These are phyloP conservation scores for Picea glauca DNA, from an alignment of 75 land plant genomes.

Conservation along the genomic window DNA sequence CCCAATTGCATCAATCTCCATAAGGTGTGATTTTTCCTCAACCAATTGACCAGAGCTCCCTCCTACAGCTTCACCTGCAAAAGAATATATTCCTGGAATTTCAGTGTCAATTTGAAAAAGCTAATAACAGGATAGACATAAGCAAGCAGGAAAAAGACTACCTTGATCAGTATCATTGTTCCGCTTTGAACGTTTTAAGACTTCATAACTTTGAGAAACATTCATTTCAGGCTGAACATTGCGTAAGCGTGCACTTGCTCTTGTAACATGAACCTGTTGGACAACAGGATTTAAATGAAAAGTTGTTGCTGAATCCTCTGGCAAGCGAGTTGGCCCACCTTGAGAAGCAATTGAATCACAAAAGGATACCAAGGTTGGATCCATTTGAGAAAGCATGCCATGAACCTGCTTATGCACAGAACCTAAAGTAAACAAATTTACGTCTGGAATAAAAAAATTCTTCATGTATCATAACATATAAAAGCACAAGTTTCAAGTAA, in stretches of 20 bases:
- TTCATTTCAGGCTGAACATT: slow-evolving; percentile 82
- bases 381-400: slow-evolving; percentile 93
- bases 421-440: background rate
- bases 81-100: slow-evolving; percentile 1
- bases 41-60: background rate
- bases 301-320: slow-evolving; percentile 42
- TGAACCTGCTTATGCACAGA: slow-evolving; percentile 54
- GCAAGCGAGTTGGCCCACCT: slow-evolving; percentile 61
- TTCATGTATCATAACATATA: background rate
- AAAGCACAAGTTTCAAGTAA: background rate
- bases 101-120: slow-evolving; percentile 9
- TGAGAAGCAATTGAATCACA: slow-evolving; percentile 84
- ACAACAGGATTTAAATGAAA: slow-evolving; percentile 41
- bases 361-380: slow-evolving; percentile 72
- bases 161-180: slow-evolving; percentile 51
- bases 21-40: slow-evolving; percentile 11
- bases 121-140: background rate
- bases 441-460: background rate
- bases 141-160: slow-evolving; percentile 4
- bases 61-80: slow-evolving; percentile 16
- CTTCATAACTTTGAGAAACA: slow-evolving; percentile 58
- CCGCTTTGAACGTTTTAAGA: slow-evolving; percentile 50
- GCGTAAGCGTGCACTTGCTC: slow-evolving; percentile 90
- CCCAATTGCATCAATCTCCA: slow-evolving; percentile 9
- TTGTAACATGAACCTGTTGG: slow-evolving; percentile 35